Evolutionary conservation across 139 green algal species (phyloP), one percentile per base, ranked within the genome.

Genomic region (Dunaliella sp.): DNA sequence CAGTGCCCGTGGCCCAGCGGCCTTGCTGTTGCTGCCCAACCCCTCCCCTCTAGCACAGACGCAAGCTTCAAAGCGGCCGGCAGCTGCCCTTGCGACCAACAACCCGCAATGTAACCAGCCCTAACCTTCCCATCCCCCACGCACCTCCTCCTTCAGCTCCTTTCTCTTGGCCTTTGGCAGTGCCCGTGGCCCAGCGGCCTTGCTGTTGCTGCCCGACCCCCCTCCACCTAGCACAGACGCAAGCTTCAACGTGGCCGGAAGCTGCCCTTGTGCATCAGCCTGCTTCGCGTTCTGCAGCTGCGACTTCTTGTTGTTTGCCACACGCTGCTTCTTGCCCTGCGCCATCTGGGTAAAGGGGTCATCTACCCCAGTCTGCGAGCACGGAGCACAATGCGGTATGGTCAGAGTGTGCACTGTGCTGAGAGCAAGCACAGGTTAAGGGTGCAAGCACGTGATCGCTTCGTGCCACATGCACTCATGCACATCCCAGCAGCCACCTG

Each of bases 341-440:
- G 87, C 87, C 87, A 95, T 73, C 38, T 87, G 80, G 0, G 93
- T 92, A 86, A 99, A 99, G 2, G 97, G 97, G 83, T 99, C 97
- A 86, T 96, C 95, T 3, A 94, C 95, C 36, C 48, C 48, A 7
- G 48, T 65, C 48, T 65, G 48, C 48, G 16, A 26, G 48, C 16
- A n/a, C n/a, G n/a, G n/a, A n/a, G n/a, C n/a, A n/a, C n/a, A n/a
- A n/a, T n/a, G n/a, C n/a, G n/a, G n/a, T n/a, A n/a, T n/a, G n/a
- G n/a, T n/a, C n/a, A n/a, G n/a, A n/a, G n/a, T n/a, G n/a, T n/a
- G n/a, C n/a, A n/a, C n/a, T n/a, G n/a, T n/a, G n/a, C n/a, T n/a
- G n/a, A n/a, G n/a, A n/a, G n/a, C n/a, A n/a, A n/a, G n/a, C n/a
- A n/a, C n/a, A n/a, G n/a, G n/a, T n/a, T n/a, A n/a, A n/a, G n/a